Conservation (phyloP, 1,284 basidiomycete species). For the Pseudozyma tsukubaensis region DNA sequence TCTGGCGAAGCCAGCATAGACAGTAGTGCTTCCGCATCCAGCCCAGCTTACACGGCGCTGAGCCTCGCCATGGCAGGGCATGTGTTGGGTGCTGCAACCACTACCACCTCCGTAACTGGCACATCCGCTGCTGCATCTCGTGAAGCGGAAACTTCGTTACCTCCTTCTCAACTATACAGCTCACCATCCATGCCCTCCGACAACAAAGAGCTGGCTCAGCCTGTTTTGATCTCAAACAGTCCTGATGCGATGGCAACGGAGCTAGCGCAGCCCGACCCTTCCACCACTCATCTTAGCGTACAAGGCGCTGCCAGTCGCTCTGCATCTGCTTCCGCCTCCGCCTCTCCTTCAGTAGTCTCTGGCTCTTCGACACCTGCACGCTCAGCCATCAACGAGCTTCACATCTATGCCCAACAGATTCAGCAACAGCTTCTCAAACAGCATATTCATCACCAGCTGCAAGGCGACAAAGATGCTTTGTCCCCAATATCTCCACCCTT, state of each 20-base stretch:
- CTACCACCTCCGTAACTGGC: not conserved
- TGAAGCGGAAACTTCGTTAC: not conserved
- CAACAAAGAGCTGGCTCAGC: conserved; percentile 39
- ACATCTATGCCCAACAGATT: conserved; percentile 41
- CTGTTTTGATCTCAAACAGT: conserved; percentile 22
- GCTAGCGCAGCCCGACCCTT: not conserved
- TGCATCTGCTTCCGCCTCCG: conserved; percentile 31
- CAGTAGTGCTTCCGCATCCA: conserved; percentile 10
- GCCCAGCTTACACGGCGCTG: conserved; percentile 19
- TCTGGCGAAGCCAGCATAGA: not conserved
- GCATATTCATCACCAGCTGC: conserved; percentile 37
- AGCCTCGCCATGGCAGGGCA: conserved; percentile 40
- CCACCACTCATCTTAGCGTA: conserved; percentile 24
- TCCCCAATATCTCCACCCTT: conserved; percentile 6
- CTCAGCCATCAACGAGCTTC: conserved; percentile 35
- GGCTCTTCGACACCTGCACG: conserved; percentile 39
- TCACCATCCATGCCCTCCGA: conserved; percentile 31
- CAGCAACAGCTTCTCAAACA: conserved; percentile 46
- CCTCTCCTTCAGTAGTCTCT: conserved; percentile 31
- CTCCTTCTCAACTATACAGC: conserved; percentile 31
- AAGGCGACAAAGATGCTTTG: not conserved
- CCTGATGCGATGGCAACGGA: not conserved
- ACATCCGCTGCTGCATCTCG: not conserved
- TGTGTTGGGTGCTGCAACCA: conserved; percentile 14
- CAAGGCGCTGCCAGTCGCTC: conserved; percentile 18